phyloP scores from a whole-genome alignment of 2,329 filamentous ascomycete species.

The Trichoderma arundinaceum region DNA sequence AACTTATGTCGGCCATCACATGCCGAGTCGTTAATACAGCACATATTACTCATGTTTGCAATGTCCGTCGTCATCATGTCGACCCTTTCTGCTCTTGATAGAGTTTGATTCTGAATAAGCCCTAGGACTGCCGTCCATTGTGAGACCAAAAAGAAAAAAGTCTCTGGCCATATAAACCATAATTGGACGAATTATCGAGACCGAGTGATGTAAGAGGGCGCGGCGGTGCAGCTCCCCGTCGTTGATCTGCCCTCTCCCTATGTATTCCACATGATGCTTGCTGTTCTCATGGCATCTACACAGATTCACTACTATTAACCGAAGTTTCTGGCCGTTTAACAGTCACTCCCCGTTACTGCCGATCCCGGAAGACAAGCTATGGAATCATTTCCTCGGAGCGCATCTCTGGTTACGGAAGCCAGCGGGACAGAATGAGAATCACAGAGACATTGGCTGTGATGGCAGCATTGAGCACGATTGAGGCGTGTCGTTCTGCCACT shows the following conservation, averaged over 20 bases:
- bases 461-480: too few species aligned
- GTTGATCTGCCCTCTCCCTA: not conserved
- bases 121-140: not conserved
- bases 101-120: constrained; percentile 15
- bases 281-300: not conserved
- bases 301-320: not conserved
- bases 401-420: not conserved
- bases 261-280: not conserved
- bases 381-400: not conserved
- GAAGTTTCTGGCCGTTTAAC: not conserved
- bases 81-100: not conserved
- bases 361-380: not conserved
- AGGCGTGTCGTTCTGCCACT: too few species aligned
- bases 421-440: not conserved
- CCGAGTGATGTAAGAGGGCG: not conserved
- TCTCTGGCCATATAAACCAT: not conserved
- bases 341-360: not conserved
- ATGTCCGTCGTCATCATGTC: constrained; percentile 14
- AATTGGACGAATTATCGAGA: not conserved
- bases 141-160: not conserved
- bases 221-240: not conserved
- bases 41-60: constrained; percentile 13
- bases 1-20: constrained; percentile 16
- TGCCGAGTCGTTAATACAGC: constrained; percentile 16
- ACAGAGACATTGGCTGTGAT: too few species aligned